Evolutionary conservation across 495 filamentous ascomycete species (phyloP).

Genomic region (Cudoniella acicularis): DNA sequence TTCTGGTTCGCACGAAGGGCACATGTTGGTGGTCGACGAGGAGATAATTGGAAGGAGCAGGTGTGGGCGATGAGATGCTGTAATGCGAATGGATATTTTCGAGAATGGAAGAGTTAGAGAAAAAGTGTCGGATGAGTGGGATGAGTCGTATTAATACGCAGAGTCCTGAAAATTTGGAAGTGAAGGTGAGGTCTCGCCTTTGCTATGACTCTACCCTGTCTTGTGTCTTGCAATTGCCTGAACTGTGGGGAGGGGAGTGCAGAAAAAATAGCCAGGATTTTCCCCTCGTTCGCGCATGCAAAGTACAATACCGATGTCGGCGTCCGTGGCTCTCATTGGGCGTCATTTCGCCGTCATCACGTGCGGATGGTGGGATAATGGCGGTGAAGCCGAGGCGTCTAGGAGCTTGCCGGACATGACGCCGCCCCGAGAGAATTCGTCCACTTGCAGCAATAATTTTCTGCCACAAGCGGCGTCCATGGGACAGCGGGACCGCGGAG

Average conservation of each 20-base stretch:
- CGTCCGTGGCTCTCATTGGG: neutral
- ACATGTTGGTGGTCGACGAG: constrained; percentile 21
- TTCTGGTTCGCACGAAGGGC: constrained; percentile 31
- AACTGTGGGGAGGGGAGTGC: neutral
- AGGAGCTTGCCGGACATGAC: neutral
- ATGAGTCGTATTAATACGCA: neutral
- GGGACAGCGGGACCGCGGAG: no score
- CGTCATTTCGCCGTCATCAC: neutral
- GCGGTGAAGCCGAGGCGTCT: neutral
- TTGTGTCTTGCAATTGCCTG: neutral
- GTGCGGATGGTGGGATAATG: neutral
- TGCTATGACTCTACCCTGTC: neutral
- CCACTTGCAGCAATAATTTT: neutral
- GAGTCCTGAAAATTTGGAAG: neutral
- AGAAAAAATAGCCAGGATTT: neutral
- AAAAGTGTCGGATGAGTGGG: neutral
- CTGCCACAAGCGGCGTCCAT: no score
- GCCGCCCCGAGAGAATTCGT: no score
- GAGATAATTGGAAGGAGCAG: neutral
- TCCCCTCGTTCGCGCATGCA: neutral
- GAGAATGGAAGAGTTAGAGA: neutral
- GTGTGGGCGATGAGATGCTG: neutral
- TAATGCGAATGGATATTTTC: neutral
- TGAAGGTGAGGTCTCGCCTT: neutral
- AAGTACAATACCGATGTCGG: neutral